phyloP scores from a whole-genome alignment of 805 yeast species.

The Cyberlindnera mycetangii region DNA sequence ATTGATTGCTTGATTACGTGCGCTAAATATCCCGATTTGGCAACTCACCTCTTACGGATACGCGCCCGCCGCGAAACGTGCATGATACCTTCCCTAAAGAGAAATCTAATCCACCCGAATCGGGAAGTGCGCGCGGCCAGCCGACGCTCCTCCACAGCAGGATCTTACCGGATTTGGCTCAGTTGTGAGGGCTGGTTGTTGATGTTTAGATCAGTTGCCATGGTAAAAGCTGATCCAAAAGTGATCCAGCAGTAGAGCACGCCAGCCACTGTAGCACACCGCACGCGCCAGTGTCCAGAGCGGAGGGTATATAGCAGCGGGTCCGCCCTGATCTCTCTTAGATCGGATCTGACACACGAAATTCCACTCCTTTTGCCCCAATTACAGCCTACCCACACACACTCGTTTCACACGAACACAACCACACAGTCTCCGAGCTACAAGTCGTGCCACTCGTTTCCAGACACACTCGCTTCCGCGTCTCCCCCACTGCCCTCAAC shows the following conservation, averaged over 20 bases:
- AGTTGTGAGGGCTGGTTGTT: background rate
- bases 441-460: background rate
- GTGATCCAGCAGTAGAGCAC: background rate
- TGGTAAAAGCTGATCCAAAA: background rate
- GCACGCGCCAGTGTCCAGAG: no score
- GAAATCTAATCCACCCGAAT: slow-evolving; percentile 13
- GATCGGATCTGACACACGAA: background rate
- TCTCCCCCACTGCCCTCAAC: background rate
- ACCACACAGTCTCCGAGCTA: background rate
- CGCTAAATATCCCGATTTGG: slow-evolving; percentile 8
- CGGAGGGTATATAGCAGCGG: slow-evolving; percentile 2
- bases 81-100: slow-evolving; percentile 5
- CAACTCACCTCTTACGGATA: background rate
- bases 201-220: background rate
- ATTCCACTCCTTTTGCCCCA: background rate
- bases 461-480: background rate
- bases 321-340: slow-evolving; percentile 1
- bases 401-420: background rate
- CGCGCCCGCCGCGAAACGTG: slow-evolving; percentile 7
- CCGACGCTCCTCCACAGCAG: slow-evolving; percentile 3
- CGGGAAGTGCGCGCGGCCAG: slow-evolving; percentile 8
- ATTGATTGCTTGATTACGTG: background rate
- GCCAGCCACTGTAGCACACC: slow-evolving; percentile 8
- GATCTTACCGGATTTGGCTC: background rate
- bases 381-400: background rate